phyloP scores from a whole-genome alignment of 1,139 yeast genomes.

The Candida tetrigidarum region DNA sequence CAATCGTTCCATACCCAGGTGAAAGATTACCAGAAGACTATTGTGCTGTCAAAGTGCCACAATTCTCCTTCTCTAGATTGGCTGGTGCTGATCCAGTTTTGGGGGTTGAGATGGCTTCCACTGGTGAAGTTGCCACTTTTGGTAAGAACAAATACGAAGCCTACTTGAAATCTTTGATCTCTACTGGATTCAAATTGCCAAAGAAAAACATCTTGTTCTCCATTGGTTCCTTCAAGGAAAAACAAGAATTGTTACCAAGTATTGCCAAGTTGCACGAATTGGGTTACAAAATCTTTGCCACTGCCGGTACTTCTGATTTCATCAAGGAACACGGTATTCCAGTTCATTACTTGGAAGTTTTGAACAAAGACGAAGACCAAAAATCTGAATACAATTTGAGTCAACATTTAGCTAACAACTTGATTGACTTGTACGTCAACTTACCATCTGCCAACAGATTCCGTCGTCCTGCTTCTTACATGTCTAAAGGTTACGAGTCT shows the following conservation, averaged over 20 bases:
- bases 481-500: conserved; percentile 96
- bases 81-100: conserved; percentile 99
- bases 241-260: conserved; percentile 88
- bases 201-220: conserved; percentile 93
- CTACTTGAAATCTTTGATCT: conserved; percentile 88
- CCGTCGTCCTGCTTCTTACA: conserved; percentile 98
- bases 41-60: conserved; percentile 95
- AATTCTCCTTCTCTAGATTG: conserved; percentile 94
- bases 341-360: conserved; percentile 91
- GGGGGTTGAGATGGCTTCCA: conserved; percentile 99
- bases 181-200: conserved; percentile 95
- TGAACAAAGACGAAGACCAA: conserved; percentile 74
- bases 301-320: conserved; percentile 99
- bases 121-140: conserved; percentile 98
- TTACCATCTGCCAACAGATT: conserved; percentile 96
- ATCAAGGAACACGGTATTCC: conserved; percentile 94
- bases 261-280: conserved; percentile 79
- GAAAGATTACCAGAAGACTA: conserved; percentile 88
- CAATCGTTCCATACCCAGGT: conserved; percentile 87
- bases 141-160: conserved; percentile 98
- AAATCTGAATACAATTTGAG: conserved; percentile 94
- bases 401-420: conserved; percentile 94
- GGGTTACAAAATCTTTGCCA: conserved; percentile 93
- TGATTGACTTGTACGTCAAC: conserved; percentile 95
- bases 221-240: conserved; percentile 97